These are phyloP conservation scores for Mucor piriformis DNA, from an alignment of 371 early-diverging fungal genomes.

Conservation along the genomic window DNA sequence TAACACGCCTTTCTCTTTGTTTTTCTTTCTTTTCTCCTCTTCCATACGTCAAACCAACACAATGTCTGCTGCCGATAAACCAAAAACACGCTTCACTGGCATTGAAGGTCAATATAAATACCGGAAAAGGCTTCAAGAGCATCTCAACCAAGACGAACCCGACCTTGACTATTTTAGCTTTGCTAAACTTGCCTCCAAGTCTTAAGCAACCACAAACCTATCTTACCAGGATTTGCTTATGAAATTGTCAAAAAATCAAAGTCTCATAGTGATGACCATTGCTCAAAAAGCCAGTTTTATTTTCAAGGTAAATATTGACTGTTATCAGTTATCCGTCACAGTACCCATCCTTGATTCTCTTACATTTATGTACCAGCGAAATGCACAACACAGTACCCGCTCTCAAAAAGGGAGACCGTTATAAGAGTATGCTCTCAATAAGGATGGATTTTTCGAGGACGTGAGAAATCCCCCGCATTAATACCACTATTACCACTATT, in stretches of 20 bases:
- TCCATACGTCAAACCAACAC: too few species aligned
- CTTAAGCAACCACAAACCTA: not conserved
- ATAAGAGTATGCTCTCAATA: too few species aligned
- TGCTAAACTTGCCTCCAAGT: not conserved
- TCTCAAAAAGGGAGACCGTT: too few species aligned
- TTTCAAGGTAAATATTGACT: not conserved
- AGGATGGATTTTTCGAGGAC: too few species aligned
- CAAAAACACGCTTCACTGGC: not conserved
- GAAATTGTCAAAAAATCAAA: not conserved
- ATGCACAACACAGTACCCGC: too few species aligned
- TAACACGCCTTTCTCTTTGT: too few species aligned
- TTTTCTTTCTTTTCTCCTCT: constrained; percentile 2
- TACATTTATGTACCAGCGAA: too few species aligned
- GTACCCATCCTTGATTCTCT: too few species aligned
- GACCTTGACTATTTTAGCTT: not conserved
- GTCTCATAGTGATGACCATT: constrained; percentile 1
- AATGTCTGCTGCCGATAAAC: not conserved
- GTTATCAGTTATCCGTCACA: not conserved
- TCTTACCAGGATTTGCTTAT: not conserved
- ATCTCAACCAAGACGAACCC: constrained; percentile 2
- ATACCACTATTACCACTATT: too few species aligned
- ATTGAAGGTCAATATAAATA: not conserved
- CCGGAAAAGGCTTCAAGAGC: not conserved
- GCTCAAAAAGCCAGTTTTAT: not conserved
- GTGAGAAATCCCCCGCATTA: too few species aligned